phyloP scores from a whole-genome alignment of 352 stramenopile genomes.

The Globisporangium solare region DNA sequence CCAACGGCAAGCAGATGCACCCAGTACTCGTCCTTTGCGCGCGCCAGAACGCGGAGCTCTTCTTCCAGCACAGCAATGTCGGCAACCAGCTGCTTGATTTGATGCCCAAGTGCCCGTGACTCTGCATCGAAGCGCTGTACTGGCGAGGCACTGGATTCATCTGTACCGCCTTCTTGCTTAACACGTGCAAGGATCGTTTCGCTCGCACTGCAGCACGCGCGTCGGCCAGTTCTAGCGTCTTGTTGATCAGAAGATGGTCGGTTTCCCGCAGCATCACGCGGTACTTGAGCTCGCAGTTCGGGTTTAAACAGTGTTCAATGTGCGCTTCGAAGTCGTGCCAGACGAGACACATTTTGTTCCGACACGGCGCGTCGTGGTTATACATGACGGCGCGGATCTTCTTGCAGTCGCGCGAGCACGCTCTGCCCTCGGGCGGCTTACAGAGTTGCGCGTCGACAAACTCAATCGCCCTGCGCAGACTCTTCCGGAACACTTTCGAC shows the following conservation, averaged over 20 bases:
- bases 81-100: slow-evolving; percentile 59
- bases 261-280: slow-evolving; percentile 66
- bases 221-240: slow-evolving; percentile 38
- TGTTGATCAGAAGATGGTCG: slow-evolving; percentile 68
- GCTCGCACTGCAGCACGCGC: slow-evolving; percentile 23
- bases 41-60: slow-evolving; percentile 31
- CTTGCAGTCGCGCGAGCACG: slow-evolving; percentile 42
- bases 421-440: slow-evolving; percentile 36
- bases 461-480: slow-evolving; percentile 54
- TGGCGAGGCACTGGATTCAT: slow-evolving; percentile 13
- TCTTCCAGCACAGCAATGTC: slow-evolving; percentile 46
- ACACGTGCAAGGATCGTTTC: slow-evolving; percentile 37
- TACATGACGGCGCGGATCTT: slow-evolving; percentile 66
- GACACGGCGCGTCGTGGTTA: slow-evolving; percentile 49
- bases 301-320: slow-evolving; percentile 55
- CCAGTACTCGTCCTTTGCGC: slow-evolving; percentile 52
- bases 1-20: slow-evolving; percentile 59
- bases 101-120: slow-evolving; percentile 5
- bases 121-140: no score
- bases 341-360: slow-evolving; percentile 60
- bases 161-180: slow-evolving; percentile 30
- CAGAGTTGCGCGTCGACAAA: slow-evolving; percentile 67
- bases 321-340: slow-evolving; percentile 71
- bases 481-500: slow-evolving; percentile 65
- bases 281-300: slow-evolving; percentile 63